Base-by-base conservation (phyloP, 768 basidiomycete genomes). In the Sporobolomyces roseus region DNA sequence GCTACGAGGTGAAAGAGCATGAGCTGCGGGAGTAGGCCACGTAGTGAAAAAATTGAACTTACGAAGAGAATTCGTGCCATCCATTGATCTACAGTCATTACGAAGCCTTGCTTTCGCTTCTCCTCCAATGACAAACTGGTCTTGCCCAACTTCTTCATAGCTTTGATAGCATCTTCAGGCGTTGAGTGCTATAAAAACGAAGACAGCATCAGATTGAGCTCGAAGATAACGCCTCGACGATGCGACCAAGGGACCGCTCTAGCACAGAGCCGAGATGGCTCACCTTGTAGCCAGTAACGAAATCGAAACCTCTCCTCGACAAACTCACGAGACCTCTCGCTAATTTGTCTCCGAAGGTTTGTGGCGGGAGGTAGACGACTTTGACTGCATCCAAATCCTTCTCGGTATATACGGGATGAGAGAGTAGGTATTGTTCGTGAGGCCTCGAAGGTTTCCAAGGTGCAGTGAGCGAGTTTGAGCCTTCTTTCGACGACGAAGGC, bases 341-440 rank as follows among this genome's bases (percentile, higher is more conserved):
- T 56, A 90, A 32, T 78, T 86, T 89, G 79, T 99, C 94, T 16
- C 84, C 79, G 1, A 88, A 35, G 0, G 85, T 87, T 74, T 83
- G 83, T 13, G 87, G 82, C 23, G 86, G 82, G 45, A 82, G 82
- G 68, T 87, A 86, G 21, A 93, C 81, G 36, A 97, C 85, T 60
- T 80, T 65, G 65, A 82, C 79, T 2, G 90, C 88, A 61, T 75
- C 61, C 51, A 75, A 25, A 41, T 75, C 71, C 8, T 85, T 85
- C 23, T 80, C 78, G 9, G 88, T 85, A 77, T 97, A 97, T 2
- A 94, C 92, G 0, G 93, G 93, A 76, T 94, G 91, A 77, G 92
- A 91, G 2, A 96, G 80, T 16, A 94, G 91, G 91, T 92, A 96
- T 13, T 77, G 68, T 78, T 78, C 74, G 27, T 74, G 65, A 32